Evolutionary conservation across 805 yeast genomes (phyloP).

Genomic region (Saturnispora sekii): DNA sequence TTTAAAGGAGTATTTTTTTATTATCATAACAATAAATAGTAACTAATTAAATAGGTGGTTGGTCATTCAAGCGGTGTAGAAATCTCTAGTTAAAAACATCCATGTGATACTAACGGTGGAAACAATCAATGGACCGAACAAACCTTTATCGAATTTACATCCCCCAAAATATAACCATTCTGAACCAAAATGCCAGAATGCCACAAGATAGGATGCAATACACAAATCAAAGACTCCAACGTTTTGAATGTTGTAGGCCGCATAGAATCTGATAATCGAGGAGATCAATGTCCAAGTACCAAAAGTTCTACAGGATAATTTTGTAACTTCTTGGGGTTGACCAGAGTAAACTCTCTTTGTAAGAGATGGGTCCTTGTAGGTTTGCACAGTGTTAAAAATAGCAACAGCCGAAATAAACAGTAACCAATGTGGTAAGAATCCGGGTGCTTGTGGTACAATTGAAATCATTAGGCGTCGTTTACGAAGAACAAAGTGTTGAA

Average conservation of each 20-base stretch:
- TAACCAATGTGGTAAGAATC: conserved; percentile 68
- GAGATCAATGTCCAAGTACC: conserved; percentile 97
- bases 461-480: conserved; percentile 7
- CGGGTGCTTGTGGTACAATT: conserved; percentile 37
- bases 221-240: conserved; percentile 70
- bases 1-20: background rate
- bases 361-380: conserved; percentile 60
- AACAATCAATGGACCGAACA: conserved; percentile 82
- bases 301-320: conserved; percentile 86
- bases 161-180: conserved; percentile 80
- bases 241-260: conserved; percentile 66
- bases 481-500: background rate
- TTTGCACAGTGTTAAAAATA: conserved; percentile 79
- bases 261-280: conserved; percentile 74
- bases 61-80: conserved; percentile 30
- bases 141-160: conserved; percentile 78
- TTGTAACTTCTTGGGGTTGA: conserved; percentile 46
- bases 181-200: conserved; percentile 69
- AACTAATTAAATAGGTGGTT: background rate
- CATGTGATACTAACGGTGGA: conserved; percentile 64
- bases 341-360: conserved; percentile 73
- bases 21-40: background rate
- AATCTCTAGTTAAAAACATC: conserved; percentile 69
- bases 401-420: conserved; percentile 82
- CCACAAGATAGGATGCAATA: conserved; percentile 71